Evolutionary conservation across 306 rosid genomes (phyloP).

Genomic region (Cucumis cinereus): DNA sequence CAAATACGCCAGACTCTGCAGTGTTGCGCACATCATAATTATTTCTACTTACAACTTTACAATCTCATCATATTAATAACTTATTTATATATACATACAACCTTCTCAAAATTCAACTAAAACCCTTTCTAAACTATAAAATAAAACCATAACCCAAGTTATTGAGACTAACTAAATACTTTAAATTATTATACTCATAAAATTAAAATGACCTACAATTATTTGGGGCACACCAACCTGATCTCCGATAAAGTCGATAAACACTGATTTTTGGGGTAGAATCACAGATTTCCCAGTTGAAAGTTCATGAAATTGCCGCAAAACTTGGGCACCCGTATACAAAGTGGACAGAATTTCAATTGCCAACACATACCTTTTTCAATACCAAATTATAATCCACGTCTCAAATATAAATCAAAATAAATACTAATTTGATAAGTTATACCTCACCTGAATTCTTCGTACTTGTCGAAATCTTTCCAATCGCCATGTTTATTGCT

Average conservation of each 20-base stretch:
- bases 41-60: too few species aligned
- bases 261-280: slow-evolving; percentile 16
- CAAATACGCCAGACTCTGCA: slow-evolving; percentile 65
- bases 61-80: too few species aligned
- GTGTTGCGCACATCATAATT: neutral
- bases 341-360: slow-evolving; percentile 37
- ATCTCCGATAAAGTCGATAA: slow-evolving; percentile 65
- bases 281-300: slow-evolving; percentile 25
- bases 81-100: too few species aligned
- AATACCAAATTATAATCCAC: neutral
- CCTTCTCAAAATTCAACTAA: too few species aligned
- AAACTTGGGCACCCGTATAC: slow-evolving; percentile 39
- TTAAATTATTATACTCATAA: too few species aligned
- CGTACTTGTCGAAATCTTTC: slow-evolving; percentile 49
- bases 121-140: too few species aligned
- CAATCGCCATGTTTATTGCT: slow-evolving; percentile 63
- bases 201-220: too few species aligned
- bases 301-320: slow-evolving; percentile 32
- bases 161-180: too few species aligned
- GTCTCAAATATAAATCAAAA: neutral
- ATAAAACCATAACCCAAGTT: too few species aligned
- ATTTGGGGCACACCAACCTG: slow-evolving; percentile 30
- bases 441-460: slow-evolving; percentile 43
- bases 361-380: slow-evolving; percentile 48
- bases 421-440: too few species aligned